Percentiles rank a stretch among this genome's conserved stretches.
These are phyloP conservation scores for Vanderwaltozyma verrucispora DNA, from an alignment of 805 yeast genomes.

Conservation along the genomic window DNA sequence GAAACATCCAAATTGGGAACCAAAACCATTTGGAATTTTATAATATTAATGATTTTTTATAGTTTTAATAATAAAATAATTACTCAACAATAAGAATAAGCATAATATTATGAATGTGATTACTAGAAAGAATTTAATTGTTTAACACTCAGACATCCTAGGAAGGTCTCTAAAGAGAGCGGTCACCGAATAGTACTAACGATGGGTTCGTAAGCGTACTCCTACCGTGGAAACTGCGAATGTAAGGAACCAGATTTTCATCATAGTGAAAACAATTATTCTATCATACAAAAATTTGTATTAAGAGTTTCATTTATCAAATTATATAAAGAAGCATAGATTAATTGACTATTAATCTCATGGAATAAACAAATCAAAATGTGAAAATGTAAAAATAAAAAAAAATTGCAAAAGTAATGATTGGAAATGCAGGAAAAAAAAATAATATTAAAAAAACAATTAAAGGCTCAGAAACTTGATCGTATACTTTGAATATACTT, in stretches of 20 bases:
- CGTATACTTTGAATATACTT: conserved; percentile 38
- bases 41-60: too few relatives aligned
- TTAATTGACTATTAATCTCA: conserved; percentile 1
- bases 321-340: too few relatives aligned
- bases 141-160: conserved; percentile 73
- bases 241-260: conserved; percentile 61
- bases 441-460: neutral
- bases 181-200: conserved; percentile 67
- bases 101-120: too few relatives aligned
- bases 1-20: conserved; percentile 32
- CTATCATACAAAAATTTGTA: neutral
- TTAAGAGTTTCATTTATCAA: too few relatives aligned
- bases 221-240: conserved; percentile 97
- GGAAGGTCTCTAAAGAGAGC: conserved; percentile 65
- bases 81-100: too few relatives aligned
- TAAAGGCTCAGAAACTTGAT: conserved; percentile 26
- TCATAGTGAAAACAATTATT: conserved; percentile 41
- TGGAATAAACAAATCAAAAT: neutral
- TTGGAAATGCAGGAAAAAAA: neutral
- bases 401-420: too few relatives aligned
- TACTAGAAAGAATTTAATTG: too few relatives aligned
- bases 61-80: too few relatives aligned
- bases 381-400: neutral
- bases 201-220: conserved; percentile 75
- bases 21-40: conserved; percentile 44